Base-by-base conservation (phyloP, 2,329 filamentous ascomycete genomes). In the Hymenoscyphus infarciens region DNA sequence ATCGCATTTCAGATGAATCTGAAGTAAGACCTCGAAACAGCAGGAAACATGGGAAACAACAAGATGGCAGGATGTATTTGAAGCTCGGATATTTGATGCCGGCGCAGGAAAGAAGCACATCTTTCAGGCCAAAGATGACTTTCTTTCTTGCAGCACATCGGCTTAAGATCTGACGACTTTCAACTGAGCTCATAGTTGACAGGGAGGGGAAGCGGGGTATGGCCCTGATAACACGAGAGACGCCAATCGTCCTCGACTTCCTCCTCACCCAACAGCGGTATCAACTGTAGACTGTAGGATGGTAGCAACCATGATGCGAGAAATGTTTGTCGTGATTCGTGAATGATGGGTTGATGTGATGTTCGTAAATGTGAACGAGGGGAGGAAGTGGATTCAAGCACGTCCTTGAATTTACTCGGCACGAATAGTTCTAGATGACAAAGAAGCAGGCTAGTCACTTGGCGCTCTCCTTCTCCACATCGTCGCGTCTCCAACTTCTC, bases 1-100 rank as follows among this genome's bases (percentile, higher is more conserved):
- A 52, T 25, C 11, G 8, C 45, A 52, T 25, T 60, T 60, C 45
- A 13, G 29, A 49, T 58, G 25, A 33, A 57, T 57, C 7, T 22
- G 55, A 25, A 39, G 33, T 57, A 25, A 13, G n/a, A 25, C 11
- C n/a, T 25, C 22, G 45, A 52, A 52, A 52, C 45, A 11, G 45
- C 19, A 13, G 19, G 29, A 31, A 31, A 31, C 29, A 31, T 52
- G 19, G 19, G 45, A 52, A 52, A 52, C 22, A 52, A 52, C 45
- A 15, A 13, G 42, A 49, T 49, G 42, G 10, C 45, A 52, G 45
- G 45, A 52, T 45, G n/a, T n/a, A 45, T 22, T 45, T 45, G 39
- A 8, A 19, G 45, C 19, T 52, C 45, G 45, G 45, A 52, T 52
- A 52, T 27, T 8, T 52, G 45, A 52, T 25, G 6, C 22, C 45